Evolutionary conservation across 2,329 filamentous ascomycete genomes (phyloP), one percentile per base, ranked within the genome.

Genomic region (Alternaria gaisen): DNA sequence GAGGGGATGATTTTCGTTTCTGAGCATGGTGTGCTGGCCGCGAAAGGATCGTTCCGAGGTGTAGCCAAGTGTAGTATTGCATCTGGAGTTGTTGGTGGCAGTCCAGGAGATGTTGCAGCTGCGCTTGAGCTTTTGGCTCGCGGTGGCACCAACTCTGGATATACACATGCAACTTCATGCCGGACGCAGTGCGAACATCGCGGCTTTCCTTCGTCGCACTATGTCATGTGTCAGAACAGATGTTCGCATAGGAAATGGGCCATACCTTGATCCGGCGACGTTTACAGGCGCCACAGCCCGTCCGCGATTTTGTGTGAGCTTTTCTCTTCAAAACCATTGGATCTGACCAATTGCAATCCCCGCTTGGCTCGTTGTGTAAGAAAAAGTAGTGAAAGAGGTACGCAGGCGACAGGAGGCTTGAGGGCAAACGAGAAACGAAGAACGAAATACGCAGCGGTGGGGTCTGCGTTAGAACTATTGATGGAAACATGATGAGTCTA

Each of bases 211-310:
- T 70, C 64, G 43, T 59, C 53, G 61, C 65, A 69, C 67, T 69
- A 50, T 34, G 30, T 20, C 18, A 5, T 20, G 30, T 4, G 30
- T 48, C 30, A 48, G 46, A 48, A 24, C 1, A 12, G 9, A 12
- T 11, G 20, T 32, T 41, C 16, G 43, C 11, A 12, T 54, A 44
- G 18, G 41, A 56, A 16, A 32, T 53, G 22, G n/a, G 11, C 32
- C 26, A 20, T 59, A 68, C 67, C 61, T 71, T 71, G 40, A 69
- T 71, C 12, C 63, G 60, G n/a, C 68, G 63, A 40, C 63, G 67
- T 34, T 67, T 71, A 42, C 68, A 69, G 50, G 66, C 61, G 22
- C 43, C 36, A 34, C 67, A 70, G 14, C 67, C 67, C 4, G 28
- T 53, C 16, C 67, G 64, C 28, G 67, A 70, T 54, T 69, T 70